phyloP scores from a whole-genome alignment of 192 early-diverging fungal genomes.

The Chytriomyces confervae region DNA sequence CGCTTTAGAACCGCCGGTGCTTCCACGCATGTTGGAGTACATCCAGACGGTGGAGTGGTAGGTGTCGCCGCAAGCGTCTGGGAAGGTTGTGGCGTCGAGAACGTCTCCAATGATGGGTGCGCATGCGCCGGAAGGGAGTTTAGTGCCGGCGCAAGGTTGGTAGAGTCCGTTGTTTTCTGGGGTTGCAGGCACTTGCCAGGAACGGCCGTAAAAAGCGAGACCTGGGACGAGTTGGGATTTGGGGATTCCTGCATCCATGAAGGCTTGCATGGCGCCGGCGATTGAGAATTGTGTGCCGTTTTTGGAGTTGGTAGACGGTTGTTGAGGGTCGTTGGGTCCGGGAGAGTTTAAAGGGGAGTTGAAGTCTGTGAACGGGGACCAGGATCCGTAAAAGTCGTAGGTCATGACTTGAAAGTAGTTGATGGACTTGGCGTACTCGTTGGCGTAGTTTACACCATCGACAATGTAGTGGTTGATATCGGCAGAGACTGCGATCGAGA shows the following conservation, averaged over 20 bases:
- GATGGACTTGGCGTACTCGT: constrained; percentile 7
- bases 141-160: constrained; percentile 6
- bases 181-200: neutral
- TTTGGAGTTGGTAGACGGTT: constrained; percentile 11
- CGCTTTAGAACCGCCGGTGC: constrained; percentile 36
- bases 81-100: neutral
- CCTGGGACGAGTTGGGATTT: neutral
- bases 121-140: neutral
- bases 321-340: constrained; percentile 12
- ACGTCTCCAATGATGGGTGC: constrained; percentile 4
- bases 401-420: constrained; percentile 20
- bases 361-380: constrained; percentile 17
- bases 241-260: neutral
- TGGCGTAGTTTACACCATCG: constrained; percentile 16
- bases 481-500: constrained; percentile 21
- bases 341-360: constrained; percentile 18
- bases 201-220: constrained; percentile 22
- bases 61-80: constrained; percentile 8
- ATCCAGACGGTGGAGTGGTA: constrained; percentile 59
- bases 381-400: constrained; percentile 31
- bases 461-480: constrained; percentile 7
- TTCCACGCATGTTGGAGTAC: constrained; percentile 63
- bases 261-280: neutral
- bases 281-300: neutral
- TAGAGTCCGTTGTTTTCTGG: constrained; percentile 18